Percentiles rank a stretch among this genome's conserved stretches.
Conservation (phyloP, 2,329 filamentous ascomycete genomes). For the Helotiales sp. region DNA sequence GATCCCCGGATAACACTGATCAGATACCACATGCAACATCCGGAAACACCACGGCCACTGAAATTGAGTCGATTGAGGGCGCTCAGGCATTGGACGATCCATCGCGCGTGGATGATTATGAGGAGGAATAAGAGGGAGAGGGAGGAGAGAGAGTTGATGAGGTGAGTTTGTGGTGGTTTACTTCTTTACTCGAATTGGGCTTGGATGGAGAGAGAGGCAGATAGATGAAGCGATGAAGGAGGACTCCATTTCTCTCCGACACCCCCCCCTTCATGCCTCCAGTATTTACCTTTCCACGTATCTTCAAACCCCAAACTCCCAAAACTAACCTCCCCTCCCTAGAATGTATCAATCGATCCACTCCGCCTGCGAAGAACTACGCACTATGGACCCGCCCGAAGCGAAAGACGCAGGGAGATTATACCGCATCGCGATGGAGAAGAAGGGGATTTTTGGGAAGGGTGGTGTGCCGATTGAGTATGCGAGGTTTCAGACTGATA, state of each 20-base stretch:
- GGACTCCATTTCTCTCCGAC: too few species aligned
- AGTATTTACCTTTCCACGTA: background rate
- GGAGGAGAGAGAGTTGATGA: slow-evolving; percentile 73
- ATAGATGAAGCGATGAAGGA: too few species aligned
- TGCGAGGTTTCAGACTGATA: slow-evolving; percentile 82
- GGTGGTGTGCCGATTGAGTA: slow-evolving; percentile 90
- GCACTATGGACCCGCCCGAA: slow-evolving; percentile 51
- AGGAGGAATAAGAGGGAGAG: slow-evolving; percentile 69
- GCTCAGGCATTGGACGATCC: slow-evolving; percentile 98
- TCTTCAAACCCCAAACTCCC: background rate
- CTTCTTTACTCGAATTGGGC: background rate
- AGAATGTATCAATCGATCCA: slow-evolving; percentile 79
- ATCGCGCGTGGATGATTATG: slow-evolving; percentile 90
- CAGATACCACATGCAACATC: slow-evolving; percentile 73
- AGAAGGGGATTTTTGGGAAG: slow-evolving; percentile 78
- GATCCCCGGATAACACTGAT: slow-evolving; percentile 17
- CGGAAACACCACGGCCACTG: slow-evolving; percentile 74
- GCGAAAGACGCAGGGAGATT: slow-evolving; percentile 67
- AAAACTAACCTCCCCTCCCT: background rate
- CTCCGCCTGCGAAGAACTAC: slow-evolving; percentile 83
- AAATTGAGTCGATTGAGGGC: slow-evolving; percentile 86
- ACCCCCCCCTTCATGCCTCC: too few species aligned
- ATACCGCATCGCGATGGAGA: slow-evolving; percentile 88
- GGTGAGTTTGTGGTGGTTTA: slow-evolving; percentile 49
- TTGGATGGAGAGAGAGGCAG: too few species aligned